Evolutionary conservation across 805 yeast species (phyloP).

Genomic region (Kregervanrija pseudodelftensis): DNA sequence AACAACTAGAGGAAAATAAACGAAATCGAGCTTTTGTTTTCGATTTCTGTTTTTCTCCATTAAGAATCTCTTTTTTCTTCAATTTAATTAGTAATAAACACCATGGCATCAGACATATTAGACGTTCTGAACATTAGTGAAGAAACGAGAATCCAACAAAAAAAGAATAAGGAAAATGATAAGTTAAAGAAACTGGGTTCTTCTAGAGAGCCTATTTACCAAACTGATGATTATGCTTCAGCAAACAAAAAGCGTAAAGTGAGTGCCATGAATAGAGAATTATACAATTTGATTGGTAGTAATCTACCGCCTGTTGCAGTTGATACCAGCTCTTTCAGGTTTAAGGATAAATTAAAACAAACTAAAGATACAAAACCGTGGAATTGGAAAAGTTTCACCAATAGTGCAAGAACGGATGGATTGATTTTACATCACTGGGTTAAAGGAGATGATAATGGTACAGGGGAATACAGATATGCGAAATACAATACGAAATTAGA

Average conservation of each 20-base stretch:
- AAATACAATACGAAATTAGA: conserved; percentile 64
- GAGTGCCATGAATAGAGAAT: conserved; percentile 80
- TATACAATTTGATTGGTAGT: conserved; percentile 83
- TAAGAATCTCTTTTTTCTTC: conserved; percentile 3
- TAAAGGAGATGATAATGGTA: conserved; percentile 42
- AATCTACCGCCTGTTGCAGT: conserved; percentile 80
- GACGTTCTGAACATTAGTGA: conserved; percentile 69
- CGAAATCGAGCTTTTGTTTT: neutral
- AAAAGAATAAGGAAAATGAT: conserved; percentile 31
- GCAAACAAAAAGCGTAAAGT: conserved; percentile 28
- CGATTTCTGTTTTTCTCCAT: neutral
- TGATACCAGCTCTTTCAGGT: conserved; percentile 36
- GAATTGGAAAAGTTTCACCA: conserved; percentile 60
- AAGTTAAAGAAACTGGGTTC: conserved; percentile 26
- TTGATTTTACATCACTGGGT: conserved; percentile 77
- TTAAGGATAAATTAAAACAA: conserved; percentile 56
- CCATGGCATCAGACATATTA: conserved; percentile 51
- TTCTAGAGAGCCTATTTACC: conserved; percentile 12
- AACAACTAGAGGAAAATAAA: neutral
- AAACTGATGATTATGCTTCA: conserved; percentile 17
- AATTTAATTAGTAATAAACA: neutral
- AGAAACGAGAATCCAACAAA: conserved; percentile 28
- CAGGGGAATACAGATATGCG: conserved; percentile 49
- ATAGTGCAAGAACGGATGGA: conserved; percentile 43
- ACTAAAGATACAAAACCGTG: conserved; percentile 70